Percentiles rank a stretch among this genome's conserved stretches.
Evolutionary conservation across 2,329 filamentous ascomycete genomes (phyloP).

Genomic region (Daldinia sp.): DNA sequence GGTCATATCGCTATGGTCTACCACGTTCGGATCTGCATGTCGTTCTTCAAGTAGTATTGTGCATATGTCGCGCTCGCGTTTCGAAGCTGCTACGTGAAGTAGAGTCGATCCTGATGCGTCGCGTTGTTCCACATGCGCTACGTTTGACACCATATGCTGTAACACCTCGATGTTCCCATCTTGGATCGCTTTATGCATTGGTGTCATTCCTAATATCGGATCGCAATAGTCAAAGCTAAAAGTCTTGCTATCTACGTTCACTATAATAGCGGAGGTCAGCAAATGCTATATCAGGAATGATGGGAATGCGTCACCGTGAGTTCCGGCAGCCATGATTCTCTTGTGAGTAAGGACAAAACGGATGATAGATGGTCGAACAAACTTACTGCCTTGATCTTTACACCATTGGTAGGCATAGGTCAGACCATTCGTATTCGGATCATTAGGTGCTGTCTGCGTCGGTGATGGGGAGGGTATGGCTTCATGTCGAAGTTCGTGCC

Average conservation of each 20-base stretch:
- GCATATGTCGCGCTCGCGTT: slow-evolving; percentile 47
- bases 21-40: slow-evolving; percentile 45
- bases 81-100: slow-evolving; percentile 51
- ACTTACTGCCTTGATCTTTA: slow-evolving; percentile 42
- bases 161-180: slow-evolving; percentile 46
- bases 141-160: slow-evolving; percentile 45
- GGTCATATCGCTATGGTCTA: slow-evolving; percentile 44
- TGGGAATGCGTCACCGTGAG: background rate
- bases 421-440: slow-evolving; percentile 9
- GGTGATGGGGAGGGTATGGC: slow-evolving; percentile 9
- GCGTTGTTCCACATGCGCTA: slow-evolving; percentile 42
- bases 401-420: slow-evolving; percentile 48
- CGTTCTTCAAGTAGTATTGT: slow-evolving; percentile 47
- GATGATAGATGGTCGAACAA: background rate
- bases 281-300: background rate
- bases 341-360: background rate
- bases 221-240: slow-evolving; percentile 48
- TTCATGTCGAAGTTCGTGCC: slow-evolving; percentile 26
- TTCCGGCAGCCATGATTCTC: background rate
- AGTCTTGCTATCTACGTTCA: slow-evolving; percentile 43
- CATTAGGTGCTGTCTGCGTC: slow-evolving; percentile 4
- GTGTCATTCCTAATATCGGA: slow-evolving; percentile 39
- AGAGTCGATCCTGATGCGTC: slow-evolving; percentile 45
- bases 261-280: slow-evolving; percentile 27
- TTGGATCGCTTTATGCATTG: slow-evolving; percentile 47